Conservation (phyloP, 164 flowering plant genomes). For the Akebia trifoliata region DNA sequence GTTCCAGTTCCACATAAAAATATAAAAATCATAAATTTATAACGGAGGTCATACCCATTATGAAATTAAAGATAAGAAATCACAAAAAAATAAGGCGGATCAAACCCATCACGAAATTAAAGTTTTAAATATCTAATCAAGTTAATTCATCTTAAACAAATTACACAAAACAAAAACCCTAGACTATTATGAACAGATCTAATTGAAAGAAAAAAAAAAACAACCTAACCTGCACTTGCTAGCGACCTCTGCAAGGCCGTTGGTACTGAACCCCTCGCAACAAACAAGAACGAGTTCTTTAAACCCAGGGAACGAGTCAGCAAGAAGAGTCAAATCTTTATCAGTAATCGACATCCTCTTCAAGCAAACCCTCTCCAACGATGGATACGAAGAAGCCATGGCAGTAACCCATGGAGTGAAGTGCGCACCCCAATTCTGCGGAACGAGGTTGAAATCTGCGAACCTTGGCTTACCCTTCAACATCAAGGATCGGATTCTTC, state of each 20-base stretch:
- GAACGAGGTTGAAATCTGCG: constrained; percentile 74
- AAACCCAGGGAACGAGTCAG: constrained; percentile 43
- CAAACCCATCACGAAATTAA: too few relatives aligned
- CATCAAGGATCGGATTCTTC: constrained; percentile 37
- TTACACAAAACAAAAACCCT: too few relatives aligned
- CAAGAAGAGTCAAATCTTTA: constrained; percentile 51
- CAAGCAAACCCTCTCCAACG: constrained; percentile 58
- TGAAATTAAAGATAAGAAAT: too few relatives aligned
- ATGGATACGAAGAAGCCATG: constrained; percentile 44
- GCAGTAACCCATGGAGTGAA: constrained; percentile 60
- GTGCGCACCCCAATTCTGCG: constrained; percentile 74
- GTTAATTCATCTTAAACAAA: too few relatives aligned
- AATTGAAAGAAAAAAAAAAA: constrained; percentile 1
- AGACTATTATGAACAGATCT: too few relatives aligned
- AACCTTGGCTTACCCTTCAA: constrained; percentile 88
- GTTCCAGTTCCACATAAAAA: too few relatives aligned
- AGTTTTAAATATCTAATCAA: too few relatives aligned
- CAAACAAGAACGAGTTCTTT: constrained; percentile 68
- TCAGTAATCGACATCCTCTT: constrained; percentile 78
- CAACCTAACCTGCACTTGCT: constrained; percentile 68
- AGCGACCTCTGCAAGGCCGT: constrained; percentile 64
- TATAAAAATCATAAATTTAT: too few relatives aligned
- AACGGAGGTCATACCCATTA: too few relatives aligned
- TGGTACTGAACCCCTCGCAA: constrained; percentile 82
- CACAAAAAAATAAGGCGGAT: too few relatives aligned